phyloP scores from a whole-genome alignment of 2,329 filamentous ascomycete species.

The Teratosphaeria zuluensis region DNA sequence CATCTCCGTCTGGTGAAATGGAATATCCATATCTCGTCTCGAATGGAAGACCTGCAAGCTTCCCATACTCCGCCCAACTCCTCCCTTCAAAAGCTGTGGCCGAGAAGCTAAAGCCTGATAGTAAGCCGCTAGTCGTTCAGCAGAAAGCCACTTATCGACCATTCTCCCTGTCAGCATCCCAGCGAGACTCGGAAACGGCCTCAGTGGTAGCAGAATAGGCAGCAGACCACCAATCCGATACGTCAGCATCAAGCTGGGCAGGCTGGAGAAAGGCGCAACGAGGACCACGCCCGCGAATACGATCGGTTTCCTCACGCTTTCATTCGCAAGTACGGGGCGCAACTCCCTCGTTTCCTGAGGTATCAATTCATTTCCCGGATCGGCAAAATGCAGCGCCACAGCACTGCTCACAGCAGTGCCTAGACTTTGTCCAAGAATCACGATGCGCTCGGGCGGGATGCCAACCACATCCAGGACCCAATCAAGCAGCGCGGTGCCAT shows the following conservation, averaged over 20 bases:
- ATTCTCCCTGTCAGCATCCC: conserved; percentile 53
- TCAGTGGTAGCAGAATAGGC: conserved; percentile 68
- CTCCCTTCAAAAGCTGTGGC: conserved; percentile 10
- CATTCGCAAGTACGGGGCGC: neutral
- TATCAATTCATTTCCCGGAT: conserved; percentile 15
- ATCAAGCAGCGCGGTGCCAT: conserved; percentile 63
- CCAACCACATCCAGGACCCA: conserved; percentile 58
- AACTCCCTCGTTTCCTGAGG: conserved; percentile 7
- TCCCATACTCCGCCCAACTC: conserved; percentile 8
- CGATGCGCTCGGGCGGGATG: conserved; percentile 61
- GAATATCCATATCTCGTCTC: conserved; percentile 71
- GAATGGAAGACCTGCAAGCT: conserved; percentile 69
- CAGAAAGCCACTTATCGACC: conserved; percentile 74
- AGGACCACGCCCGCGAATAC: conserved; percentile 74
- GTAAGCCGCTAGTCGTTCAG: conserved; percentile 54
- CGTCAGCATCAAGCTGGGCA: conserved; percentile 62
- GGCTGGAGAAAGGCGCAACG: conserved; percentile 66
- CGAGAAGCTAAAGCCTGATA: conserved; percentile 43
- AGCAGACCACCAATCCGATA: conserved; percentile 73
- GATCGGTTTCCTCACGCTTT: conserved; percentile 20
- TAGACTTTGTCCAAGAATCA: conserved; percentile 76
- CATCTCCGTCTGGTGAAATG: conserved; percentile 58
- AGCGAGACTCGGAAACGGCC: conserved; percentile 55
- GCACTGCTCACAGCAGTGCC: conserved; percentile 76
- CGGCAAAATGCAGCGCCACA: conserved; percentile 58